A percentile compares a stretch with the other conserved stretches of the same genome.
These are phyloP conservation scores for Fusarium sp. DNA, from an alignment of 2,329 filamentous ascomycete species.

Conservation along the genomic window DNA sequence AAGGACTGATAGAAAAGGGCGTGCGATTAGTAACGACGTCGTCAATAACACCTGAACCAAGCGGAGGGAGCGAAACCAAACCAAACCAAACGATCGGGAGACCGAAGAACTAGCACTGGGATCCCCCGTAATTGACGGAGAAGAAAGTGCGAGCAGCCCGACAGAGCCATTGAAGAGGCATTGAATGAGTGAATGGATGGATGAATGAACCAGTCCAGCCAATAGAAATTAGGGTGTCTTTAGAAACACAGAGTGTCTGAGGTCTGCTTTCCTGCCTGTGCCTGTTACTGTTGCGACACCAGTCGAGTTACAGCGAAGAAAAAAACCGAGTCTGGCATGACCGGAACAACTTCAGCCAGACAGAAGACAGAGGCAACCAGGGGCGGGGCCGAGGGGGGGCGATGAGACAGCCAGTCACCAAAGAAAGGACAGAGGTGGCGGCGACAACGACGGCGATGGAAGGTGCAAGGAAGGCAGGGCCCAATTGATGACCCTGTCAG, in stretches of 20 bases:
- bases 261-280: constrained; percentile 1
- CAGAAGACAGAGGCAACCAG: constrained; percentile 17
- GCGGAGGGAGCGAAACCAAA: constrained; percentile 40
- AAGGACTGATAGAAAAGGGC: constrained; percentile 17
- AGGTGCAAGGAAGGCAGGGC: constrained; percentile 18
- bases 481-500: not conserved
- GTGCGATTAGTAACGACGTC: constrained; percentile 32
- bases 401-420: constrained; percentile 7
- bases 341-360: constrained; percentile 19
- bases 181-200: not conserved
- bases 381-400: constrained; percentile 25
- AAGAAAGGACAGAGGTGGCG: constrained; percentile 31
- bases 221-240: not conserved
- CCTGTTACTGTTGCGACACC: constrained; percentile 10
- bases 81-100: constrained; percentile 40
- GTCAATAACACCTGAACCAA: constrained; percentile 34
- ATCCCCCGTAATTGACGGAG: constrained; percentile 2
- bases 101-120: constrained; percentile 7
- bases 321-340: constrained; percentile 23
- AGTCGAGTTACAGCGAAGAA: constrained; percentile 13
- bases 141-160: constrained; percentile 2
- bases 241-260: not conserved
- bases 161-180: not conserved
- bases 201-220: not conserved
- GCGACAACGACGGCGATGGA: constrained; percentile 28